phyloP scores from a whole-genome alignment of 2,329 filamentous ascomycete species.

The Apiospora malaysiana region DNA sequence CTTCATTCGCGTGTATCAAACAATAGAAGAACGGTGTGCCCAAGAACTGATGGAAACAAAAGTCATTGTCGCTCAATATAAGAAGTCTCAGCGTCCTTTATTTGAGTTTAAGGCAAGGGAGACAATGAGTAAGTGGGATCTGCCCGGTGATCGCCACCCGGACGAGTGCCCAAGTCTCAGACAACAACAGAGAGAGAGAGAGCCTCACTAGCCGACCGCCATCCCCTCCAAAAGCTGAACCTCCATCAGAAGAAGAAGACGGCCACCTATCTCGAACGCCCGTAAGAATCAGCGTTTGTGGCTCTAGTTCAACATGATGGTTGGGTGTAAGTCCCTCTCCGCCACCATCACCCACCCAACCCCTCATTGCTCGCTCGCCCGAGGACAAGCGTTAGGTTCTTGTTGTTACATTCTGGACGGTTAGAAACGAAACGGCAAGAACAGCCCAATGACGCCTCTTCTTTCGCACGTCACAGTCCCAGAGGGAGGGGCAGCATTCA shows the following conservation, averaged over 20 bases:
- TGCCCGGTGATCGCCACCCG: not conserved
- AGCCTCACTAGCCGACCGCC: constrained; percentile 7
- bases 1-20: not conserved
- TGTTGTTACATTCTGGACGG: not conserved
- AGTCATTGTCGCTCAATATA: not conserved
- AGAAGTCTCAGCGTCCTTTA: not conserved
- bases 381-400: not conserved
- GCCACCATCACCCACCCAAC: not conserved
- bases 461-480: not conserved
- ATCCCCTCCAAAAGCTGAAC: not conserved
- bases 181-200: not conserved
- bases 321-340: not conserved
- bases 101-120: constrained; percentile 12
- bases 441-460: not conserved
- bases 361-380: not conserved
- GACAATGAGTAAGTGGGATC: constrained; percentile 17
- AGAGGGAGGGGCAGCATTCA: not conserved
- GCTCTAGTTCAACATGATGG: not conserved
- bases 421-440: not conserved
- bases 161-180: not conserved
- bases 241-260: not conserved
- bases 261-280: not conserved
- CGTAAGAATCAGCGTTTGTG: not conserved
- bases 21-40: not conserved
- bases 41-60: not conserved